Evolutionary conservation across 352 stramenopile species (phyloP).

Genomic region (Pythium dissotocum): DNA sequence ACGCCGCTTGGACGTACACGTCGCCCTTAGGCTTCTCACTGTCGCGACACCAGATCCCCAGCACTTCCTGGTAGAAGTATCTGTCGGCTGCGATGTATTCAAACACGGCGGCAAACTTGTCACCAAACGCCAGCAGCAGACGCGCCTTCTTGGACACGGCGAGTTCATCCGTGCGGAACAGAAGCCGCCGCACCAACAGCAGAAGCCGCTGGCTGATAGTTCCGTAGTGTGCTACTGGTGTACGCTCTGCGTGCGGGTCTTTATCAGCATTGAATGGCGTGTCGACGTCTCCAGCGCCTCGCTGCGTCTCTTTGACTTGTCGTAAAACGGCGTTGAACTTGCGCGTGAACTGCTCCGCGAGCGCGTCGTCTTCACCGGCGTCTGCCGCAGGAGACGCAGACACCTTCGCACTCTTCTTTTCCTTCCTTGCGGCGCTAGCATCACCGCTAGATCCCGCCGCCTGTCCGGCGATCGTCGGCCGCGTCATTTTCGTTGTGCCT

Average conservation of each 20-base stretch:
- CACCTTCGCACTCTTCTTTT: not conserved
- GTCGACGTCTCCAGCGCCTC: conserved; percentile 1
- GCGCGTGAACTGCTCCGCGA: conserved; percentile 56
- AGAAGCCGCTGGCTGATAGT: conserved; percentile 43
- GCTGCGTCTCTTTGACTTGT: conserved; percentile 39
- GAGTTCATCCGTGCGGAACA: conserved; percentile 39
- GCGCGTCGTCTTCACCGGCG: conserved; percentile 23
- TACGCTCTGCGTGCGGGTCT: conserved; percentile 6
- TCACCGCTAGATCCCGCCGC: not conserved
- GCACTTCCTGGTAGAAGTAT: conserved; percentile 52
- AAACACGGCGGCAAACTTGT: conserved; percentile 44
- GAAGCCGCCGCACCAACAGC: conserved; percentile 34
- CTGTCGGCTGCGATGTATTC: conserved; percentile 49
- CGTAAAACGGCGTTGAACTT: conserved; percentile 46
- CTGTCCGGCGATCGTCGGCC: conserved; percentile 12
- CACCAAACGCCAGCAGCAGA: conserved; percentile 47
- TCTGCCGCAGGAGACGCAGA: not conserved
- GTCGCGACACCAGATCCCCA: conserved; percentile 15
- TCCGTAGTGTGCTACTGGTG: conserved; percentile 48
- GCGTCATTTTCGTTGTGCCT: conserved; percentile 4
- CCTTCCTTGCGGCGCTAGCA: conserved; percentile 1
- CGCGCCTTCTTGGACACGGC: conserved; percentile 34
- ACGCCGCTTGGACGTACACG: conserved; percentile 43
- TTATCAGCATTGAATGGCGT: conserved; percentile 17
- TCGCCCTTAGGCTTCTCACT: conserved; percentile 6